Evolutionary conservation across 495 filamentous ascomycete species (phyloP).

Genomic region (Tuber indicum): DNA sequence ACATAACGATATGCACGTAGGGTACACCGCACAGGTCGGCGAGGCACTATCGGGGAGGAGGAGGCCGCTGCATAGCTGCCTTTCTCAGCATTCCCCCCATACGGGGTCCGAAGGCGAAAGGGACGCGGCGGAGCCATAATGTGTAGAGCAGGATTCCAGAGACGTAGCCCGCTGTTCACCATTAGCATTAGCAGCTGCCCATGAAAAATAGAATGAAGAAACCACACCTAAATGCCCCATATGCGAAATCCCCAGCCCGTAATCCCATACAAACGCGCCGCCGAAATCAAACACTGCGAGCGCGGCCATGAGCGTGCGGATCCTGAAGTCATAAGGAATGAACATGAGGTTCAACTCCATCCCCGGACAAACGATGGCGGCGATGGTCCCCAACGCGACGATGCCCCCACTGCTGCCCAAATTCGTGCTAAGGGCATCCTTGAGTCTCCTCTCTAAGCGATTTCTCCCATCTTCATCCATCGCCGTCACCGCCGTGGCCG

Average conservation of each 20-base stretch:
- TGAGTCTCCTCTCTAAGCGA: background rate
- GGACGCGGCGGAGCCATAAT: background rate
- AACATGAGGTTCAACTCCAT: slow-evolving; percentile 27
- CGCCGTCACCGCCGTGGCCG: background rate
- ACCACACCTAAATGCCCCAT: slow-evolving; percentile 32
- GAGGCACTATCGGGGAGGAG: background rate
- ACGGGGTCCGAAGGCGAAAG: background rate
- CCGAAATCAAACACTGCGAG: slow-evolving; percentile 29
- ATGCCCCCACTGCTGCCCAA: background rate
- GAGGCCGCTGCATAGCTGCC: background rate
- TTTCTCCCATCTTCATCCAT: background rate
- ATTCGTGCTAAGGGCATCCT: background rate
- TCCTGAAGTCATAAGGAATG: slow-evolving; percentile 23
- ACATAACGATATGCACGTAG: background rate
- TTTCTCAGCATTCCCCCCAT: background rate
- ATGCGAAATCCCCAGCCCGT: slow-evolving; percentile 28
- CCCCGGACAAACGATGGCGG: slow-evolving; percentile 24
- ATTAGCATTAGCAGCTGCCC: background rate
- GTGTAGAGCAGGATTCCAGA: slow-evolving; percentile 5
- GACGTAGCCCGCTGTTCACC: background rate
- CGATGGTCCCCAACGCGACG: slow-evolving; percentile 23
- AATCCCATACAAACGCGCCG: slow-evolving; percentile 30
- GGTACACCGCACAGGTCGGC: background rate
- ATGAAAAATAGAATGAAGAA: background rate
- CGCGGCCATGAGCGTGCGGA: slow-evolving; percentile 12